phyloP scores from a whole-genome alignment of 2,329 filamentous ascomycete species.

The Lizonia empirigonia region DNA sequence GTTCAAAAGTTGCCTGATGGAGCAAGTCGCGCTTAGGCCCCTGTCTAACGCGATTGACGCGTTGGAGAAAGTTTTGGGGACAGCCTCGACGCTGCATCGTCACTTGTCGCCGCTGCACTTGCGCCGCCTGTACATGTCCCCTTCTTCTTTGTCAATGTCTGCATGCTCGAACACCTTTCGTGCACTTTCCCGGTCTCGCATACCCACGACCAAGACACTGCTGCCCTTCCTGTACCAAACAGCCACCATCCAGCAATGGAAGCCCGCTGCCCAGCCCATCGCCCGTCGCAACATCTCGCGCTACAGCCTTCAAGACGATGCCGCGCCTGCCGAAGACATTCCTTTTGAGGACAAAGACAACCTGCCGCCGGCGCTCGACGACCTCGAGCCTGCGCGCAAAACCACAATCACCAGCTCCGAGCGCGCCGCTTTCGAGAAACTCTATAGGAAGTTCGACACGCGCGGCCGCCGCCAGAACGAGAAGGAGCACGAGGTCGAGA shows the following conservation, averaged over 20 bases:
- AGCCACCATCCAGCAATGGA: slow-evolving; percentile 60
- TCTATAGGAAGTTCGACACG: slow-evolving; percentile 38
- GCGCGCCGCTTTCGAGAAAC: slow-evolving; percentile 44
- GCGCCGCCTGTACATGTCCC: neutral
- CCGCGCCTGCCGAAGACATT: slow-evolving; percentile 59
- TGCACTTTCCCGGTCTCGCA: slow-evolving; percentile 40
- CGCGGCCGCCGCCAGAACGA: slow-evolving; percentile 26
- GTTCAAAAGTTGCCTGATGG: slow-evolving; percentile 5
- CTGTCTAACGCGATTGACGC: slow-evolving; percentile 8
- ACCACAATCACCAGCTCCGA: slow-evolving; percentile 46
- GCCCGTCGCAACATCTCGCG: slow-evolving; percentile 31
- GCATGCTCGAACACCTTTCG: slow-evolving; percentile 37
- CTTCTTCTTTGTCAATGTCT: slow-evolving; percentile 34
- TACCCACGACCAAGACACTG: slow-evolving; percentile 50
- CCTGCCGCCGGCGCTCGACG: slow-evolving; percentile 28
- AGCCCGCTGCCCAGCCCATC: slow-evolving; percentile 23
- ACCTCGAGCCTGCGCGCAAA: slow-evolving; percentile 26
- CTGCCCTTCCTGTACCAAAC: slow-evolving; percentile 77
- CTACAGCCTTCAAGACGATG: slow-evolving; percentile 46
- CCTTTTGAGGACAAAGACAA: slow-evolving; percentile 49
- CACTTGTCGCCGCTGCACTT: neutral
- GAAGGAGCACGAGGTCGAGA: slow-evolving; percentile 19
- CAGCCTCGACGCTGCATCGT: neutral
- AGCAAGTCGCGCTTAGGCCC: slow-evolving; percentile 10
- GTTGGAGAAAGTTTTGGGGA: slow-evolving; percentile 10